Evolutionary conservation across 1,139 yeast species (phyloP), one percentile per base, ranked within the genome.

Genomic region (Candida sp.): DNA sequence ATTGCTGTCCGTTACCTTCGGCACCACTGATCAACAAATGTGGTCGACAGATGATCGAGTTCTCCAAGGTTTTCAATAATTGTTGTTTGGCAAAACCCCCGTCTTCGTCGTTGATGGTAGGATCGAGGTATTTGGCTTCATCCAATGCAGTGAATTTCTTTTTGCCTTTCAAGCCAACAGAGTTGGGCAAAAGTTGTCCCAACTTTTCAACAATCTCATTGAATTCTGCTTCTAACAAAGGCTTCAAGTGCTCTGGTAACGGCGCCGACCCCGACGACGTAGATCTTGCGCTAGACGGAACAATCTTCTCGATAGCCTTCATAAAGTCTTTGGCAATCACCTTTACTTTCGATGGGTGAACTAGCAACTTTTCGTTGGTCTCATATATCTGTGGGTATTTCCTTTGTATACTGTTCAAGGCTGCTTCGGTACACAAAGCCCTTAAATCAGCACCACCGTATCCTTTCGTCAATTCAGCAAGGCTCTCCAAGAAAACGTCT

Each of bases 361-460:
- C 88, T 46, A 77, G 69, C 46, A 94, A 78, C 64, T 92, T 94
- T 49, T 88, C 90, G 54, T 81, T 79, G 6, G 94, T 82, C 58
- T 81, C 75, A 69, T 94, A 96, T 47, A 96, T 94, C 66, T 96
- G 99, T 0, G 99, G 99, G 62, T 88, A 94, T 48, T 86, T 83
- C 58, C 99, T 76, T 69, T 94, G 98, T 45, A 94, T 94, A 61
- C 96, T 88, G 63, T 86, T 87, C 54, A 96, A 77, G 0, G 99
- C 98, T 11, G 98, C 96, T 66, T 94, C 99, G 0, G 98, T 93
- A 65, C 98, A 93, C 34, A 94, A 75, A 0, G 98, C 97, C 50
- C 98, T 78, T 56, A 96, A 75, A 69, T 94, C 99, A 3, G 99
- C 98, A 72, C 99, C 99, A 38, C 99, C 99, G 63, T 91, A 96